Conservation (phyloP, 1,284 basidiomycete genomes). For the Irpex sp. region DNA sequence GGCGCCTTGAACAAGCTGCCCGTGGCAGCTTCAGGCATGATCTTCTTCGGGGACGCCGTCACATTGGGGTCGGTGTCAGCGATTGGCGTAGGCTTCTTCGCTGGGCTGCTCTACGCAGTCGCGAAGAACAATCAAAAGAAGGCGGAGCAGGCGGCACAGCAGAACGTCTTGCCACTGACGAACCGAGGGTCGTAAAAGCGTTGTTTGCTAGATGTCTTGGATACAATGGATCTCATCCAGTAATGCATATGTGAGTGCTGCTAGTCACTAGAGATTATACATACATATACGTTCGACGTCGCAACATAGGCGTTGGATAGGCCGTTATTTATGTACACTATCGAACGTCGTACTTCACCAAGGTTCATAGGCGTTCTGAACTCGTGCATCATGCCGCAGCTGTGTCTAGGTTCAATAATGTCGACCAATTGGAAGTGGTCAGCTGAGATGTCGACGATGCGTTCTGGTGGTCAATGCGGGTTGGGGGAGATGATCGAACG, state of each 20-base stretch:
- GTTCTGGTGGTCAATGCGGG: not conserved
- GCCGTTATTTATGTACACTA: not conserved
- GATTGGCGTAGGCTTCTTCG: constrained; percentile 85
- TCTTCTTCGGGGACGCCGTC: constrained; percentile 90
- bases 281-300: not conserved
- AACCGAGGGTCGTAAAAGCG: constrained; percentile 38
- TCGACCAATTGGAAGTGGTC: not conserved
- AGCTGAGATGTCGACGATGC: not conserved
- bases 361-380: not conserved
- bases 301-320: no score
- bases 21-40: constrained; percentile 92
- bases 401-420: not conserved
- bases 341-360: not conserved
- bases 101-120: constrained; percentile 84
- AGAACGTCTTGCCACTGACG: constrained; percentile 53
- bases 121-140: constrained; percentile 88
- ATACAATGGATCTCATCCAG: not conserved
- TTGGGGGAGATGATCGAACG: not conserved
- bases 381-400: not conserved
- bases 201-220: not conserved
- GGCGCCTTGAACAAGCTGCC: constrained; percentile 98
- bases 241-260: not conserved
- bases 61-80: constrained; percentile 87
- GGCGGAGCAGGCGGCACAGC: constrained; percentile 41
- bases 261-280: not conserved